Evolutionary conservation across 2,329 filamentous ascomycete genomes (phyloP), one percentile per base, ranked within the genome.

Genomic region (Colletotrichum lini): DNA sequence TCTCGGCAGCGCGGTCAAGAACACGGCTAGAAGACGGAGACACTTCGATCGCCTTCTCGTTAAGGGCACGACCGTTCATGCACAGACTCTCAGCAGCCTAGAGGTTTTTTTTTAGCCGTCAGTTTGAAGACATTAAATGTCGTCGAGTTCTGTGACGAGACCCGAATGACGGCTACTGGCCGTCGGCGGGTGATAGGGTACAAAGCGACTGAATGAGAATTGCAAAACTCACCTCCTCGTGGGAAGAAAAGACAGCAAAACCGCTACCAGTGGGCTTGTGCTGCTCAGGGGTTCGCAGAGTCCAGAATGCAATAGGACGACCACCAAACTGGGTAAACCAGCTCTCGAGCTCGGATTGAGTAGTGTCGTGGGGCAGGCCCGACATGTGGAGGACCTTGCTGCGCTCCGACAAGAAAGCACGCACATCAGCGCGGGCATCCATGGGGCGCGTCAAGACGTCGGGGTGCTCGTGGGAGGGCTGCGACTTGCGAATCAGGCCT

Each of bases 271-370:
- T 99, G n/a, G 96, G 96, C 87, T 99, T 99, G 84, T 98, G 96
- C 84, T 98, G 96, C 83, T 99, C 96, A 3, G 96, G 96, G 16
- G 96, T 99, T 73, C 96, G 93, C 61, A 99, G 89, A 21, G 96
- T 99, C 96, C 96, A 99, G 85, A 99, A 99, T 23, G 96, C 96
- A 84, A 99, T 99, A 40, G 96, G 96, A 53, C 96, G 93, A 60
- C 96, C 96, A 74, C 96, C 96, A 80, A 98, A 99, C 83, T 99
- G 96, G 40, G 96, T 99, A 81, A 98, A 99, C 96, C 96, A 99
- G 84, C 95, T 98, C 85, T 99, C 96, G 30, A 99, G 89, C 85
- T 99, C 96, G 4, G 96, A 98, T 84, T 99, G 96, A 2, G 96
- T 99, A 45, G 96, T 99, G 78, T 99, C 96, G 81, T 99, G 96